Conservation (phyloP, 1,284 basidiomycete species). For the Heliocybe sulcata region DNA sequence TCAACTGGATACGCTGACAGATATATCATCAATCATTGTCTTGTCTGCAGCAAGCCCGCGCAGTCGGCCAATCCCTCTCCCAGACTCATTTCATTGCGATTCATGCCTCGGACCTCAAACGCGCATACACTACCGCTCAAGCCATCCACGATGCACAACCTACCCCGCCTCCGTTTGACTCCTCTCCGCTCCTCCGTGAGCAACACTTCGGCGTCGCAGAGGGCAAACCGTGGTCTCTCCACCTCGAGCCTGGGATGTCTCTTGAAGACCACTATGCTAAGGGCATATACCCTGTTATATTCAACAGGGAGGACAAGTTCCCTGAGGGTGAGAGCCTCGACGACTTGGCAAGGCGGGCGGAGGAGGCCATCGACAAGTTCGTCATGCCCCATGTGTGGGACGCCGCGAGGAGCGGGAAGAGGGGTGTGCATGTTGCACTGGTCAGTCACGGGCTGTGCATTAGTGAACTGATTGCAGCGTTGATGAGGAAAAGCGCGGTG, state of each 20-base stretch:
- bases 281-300: slow-evolving; percentile 44
- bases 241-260: slow-evolving; percentile 25
- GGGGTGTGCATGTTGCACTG: slow-evolving; percentile 53
- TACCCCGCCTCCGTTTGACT: slow-evolving; percentile 44
- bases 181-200: slow-evolving; percentile 50
- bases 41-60: slow-evolving; percentile 68
- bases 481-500: slow-evolving; percentile 34
- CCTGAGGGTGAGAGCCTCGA: slow-evolving; percentile 69
- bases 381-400: slow-evolving; percentile 52
- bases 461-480: slow-evolving; percentile 48
- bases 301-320: slow-evolving; percentile 47
- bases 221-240: slow-evolving; percentile 44
- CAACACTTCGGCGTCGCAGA: slow-evolving; percentile 73
- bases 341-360: slow-evolving; percentile 60
- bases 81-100: slow-evolving; percentile 56
- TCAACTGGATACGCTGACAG: not conserved
- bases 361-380: slow-evolving; percentile 47
- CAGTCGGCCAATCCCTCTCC: slow-evolving; percentile 62
- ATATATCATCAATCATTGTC: not conserved
- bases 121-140: slow-evolving; percentile 68
- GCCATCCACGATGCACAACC: slow-evolving; percentile 46
- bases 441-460: slow-evolving; percentile 82
- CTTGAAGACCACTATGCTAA: slow-evolving; percentile 43
- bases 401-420: slow-evolving; percentile 28
- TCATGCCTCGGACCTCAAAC: slow-evolving; percentile 74